These are phyloP conservation scores for Acacia concinna DNA, from an alignment of 331 rosid species.

Conservation along the genomic window DNA sequence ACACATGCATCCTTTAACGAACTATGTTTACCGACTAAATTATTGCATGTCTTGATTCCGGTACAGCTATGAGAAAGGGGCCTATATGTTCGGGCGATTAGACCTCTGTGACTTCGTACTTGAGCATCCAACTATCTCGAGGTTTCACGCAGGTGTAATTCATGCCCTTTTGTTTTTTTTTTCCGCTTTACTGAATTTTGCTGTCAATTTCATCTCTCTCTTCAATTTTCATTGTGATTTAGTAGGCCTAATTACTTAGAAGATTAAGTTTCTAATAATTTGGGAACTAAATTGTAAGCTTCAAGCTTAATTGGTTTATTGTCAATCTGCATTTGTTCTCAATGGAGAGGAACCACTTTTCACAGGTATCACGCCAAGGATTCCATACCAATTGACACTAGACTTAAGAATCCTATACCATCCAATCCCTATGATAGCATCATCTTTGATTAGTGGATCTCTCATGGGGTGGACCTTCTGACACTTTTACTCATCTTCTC, in stretches of 20 bases:
- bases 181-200: neutral
- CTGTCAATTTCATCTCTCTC: neutral
- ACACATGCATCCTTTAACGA: neutral
- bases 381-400: neutral
- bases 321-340: neutral
- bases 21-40: neutral
- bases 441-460: neutral
- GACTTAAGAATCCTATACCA: neutral
- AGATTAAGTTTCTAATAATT: neutral
- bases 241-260: neutral
- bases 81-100: conserved; percentile 92
- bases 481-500: neutral
- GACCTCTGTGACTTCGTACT: conserved; percentile 88
- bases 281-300: neutral
- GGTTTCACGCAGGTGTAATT: conserved; percentile 83
- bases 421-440: neutral
- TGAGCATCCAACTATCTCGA: conserved; percentile 86
- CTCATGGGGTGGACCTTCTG: neutral
- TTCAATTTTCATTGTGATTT: neutral
- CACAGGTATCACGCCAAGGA: neutral
- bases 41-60: conserved; percentile 9
- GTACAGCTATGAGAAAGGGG: conserved; percentile 73
- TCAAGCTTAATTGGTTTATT: neutral
- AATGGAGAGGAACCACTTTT: neutral
- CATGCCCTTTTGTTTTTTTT: neutral